phyloP scores from a whole-genome alignment of 176 grass and related monocot genomes.

The Tillandsia leiboldiana region DNA sequence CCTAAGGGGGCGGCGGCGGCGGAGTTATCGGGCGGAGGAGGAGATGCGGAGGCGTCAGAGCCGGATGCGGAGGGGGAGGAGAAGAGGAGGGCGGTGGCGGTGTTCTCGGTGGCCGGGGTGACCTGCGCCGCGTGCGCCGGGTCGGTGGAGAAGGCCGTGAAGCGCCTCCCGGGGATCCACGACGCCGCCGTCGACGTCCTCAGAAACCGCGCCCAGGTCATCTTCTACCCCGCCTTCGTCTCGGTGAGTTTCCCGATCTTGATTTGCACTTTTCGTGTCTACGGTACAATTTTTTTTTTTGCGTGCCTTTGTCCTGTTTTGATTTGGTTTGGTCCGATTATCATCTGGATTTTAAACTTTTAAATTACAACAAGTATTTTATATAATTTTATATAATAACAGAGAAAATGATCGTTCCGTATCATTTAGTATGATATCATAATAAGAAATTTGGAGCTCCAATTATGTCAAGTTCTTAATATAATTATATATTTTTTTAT shows the following conservation, averaged over 20 bases:
- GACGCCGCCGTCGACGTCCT: conserved; percentile 86
- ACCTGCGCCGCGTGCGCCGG: conserved; percentile 79
- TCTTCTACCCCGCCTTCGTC: conserved; percentile 75
- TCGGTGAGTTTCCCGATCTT: conserved; percentile 38
- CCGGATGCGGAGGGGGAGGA: conserved; percentile 4
- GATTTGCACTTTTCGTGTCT: neutral
- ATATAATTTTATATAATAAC: too few relatives aligned
- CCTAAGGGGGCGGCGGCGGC: conserved; percentile 17
- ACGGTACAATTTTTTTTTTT: neutral
- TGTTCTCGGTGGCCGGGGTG: conserved; percentile 70
- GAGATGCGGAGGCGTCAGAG: conserved; percentile 38
- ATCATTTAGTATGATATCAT: too few relatives aligned
- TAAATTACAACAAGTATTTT: too few relatives aligned
- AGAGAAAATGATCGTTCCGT: too few relatives aligned
- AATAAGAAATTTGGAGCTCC: too few relatives aligned
- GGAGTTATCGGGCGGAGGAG: neutral
- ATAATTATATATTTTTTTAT: too few relatives aligned
- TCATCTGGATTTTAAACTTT: too few relatives aligned
- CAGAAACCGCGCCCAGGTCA: conserved; percentile 61
- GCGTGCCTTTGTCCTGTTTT: neutral
- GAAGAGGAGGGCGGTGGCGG: conserved; percentile 34
- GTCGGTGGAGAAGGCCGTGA: conserved; percentile 91
- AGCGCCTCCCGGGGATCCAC: conserved; percentile 77
- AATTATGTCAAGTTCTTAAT: too few relatives aligned
- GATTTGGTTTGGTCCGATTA: too few relatives aligned